These are phyloP conservation scores for Cryphonectria naterciae DNA, from an alignment of 2,329 filamentous ascomycete genomes.

Conservation along the genomic window DNA sequence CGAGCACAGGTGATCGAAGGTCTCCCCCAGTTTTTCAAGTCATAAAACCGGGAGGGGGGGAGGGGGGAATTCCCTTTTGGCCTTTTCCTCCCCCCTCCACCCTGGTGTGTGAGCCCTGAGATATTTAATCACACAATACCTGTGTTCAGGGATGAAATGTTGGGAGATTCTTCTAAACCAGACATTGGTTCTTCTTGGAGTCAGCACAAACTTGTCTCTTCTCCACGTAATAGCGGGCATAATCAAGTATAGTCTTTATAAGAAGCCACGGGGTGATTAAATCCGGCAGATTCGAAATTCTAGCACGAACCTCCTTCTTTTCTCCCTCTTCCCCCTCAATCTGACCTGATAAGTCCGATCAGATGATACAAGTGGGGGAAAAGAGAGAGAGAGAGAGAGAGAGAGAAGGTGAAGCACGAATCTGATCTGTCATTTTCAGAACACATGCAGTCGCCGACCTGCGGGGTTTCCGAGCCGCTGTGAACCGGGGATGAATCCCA, in stretches of 20 bases:
- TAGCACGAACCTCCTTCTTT: neutral
- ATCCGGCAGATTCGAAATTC: neutral
- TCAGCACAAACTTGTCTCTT: neutral
- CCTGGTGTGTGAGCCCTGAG: no score
- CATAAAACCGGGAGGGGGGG: neutral
- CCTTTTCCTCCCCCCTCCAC: neutral
- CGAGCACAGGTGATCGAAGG: neutral
- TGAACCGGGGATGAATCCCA: neutral
- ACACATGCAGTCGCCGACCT: conserved; percentile 4
- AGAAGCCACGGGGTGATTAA: neutral
- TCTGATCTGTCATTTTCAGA: neutral
- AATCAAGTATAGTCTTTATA: neutral
- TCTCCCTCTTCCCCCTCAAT: neutral
- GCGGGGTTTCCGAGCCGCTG: neutral
- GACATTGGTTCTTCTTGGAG: no score
- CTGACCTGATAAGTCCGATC: neutral
- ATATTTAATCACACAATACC: no score
- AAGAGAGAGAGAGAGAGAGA: neutral
- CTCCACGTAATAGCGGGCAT: neutral
- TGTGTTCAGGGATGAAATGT: no score
- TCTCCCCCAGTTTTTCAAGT: neutral
- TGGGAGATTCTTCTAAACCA: no score
- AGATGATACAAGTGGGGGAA: neutral
- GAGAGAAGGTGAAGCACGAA: neutral
- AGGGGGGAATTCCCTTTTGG: neutral